Conservation (phyloP, 169 alveolate genomes). For the Plasmodium yoelii region DNA sequence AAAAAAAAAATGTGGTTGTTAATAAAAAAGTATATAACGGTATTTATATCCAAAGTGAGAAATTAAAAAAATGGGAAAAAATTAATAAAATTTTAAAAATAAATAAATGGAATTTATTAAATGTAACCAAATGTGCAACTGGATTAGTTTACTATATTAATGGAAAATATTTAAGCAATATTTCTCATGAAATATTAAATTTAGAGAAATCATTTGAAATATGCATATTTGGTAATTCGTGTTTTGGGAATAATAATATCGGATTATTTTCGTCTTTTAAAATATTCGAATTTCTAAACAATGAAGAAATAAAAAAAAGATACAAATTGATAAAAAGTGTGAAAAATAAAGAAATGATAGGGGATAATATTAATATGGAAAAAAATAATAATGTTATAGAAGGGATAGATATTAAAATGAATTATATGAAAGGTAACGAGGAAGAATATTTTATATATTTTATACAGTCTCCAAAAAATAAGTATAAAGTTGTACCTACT, state of each 20-base stretch:
- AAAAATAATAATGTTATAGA: conserved; percentile 15
- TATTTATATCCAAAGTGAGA: conserved; percentile 39
- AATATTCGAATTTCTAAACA: conserved; percentile 58
- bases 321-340: conserved; percentile 33
- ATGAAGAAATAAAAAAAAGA: conserved; percentile 72
- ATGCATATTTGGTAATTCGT: conserved; percentile 56
- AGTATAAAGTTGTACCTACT: conserved; percentile 19
- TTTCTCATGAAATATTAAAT: conserved; percentile 57
- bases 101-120: conserved; percentile 55
- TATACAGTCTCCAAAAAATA: conserved; percentile 22
- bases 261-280: conserved; percentile 68
- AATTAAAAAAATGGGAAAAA: conserved; percentile 27
- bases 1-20: neutral
- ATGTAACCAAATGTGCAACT: conserved; percentile 31
- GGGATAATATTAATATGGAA: conserved; percentile 49
- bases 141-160: conserved; percentile 61
- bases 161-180: conserved; percentile 46
- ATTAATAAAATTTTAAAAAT: conserved; percentile 28
- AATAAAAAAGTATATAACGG: neutral
- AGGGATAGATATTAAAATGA: conserved; percentile 42
- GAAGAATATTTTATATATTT: conserved; percentile 29
- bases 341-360: conserved; percentile 61
- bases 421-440: neutral
- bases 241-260: conserved; percentile 68
- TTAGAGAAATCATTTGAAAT: conserved; percentile 25